phyloP scores from a whole-genome alignment of 2,329 filamentous ascomycete genomes.

The Rasamsonia emersonii region DNA sequence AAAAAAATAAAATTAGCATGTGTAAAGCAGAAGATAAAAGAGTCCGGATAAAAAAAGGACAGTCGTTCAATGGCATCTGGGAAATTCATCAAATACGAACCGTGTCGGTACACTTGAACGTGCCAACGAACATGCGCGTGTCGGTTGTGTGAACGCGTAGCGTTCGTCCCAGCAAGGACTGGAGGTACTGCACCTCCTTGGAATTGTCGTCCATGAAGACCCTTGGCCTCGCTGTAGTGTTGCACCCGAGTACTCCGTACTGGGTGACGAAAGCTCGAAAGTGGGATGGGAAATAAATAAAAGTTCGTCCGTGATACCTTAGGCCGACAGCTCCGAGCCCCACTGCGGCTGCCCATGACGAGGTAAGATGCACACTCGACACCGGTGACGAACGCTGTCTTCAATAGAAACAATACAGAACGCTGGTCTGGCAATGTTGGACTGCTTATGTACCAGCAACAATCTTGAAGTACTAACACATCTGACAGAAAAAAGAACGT shows the following conservation, averaged over 20 bases:
- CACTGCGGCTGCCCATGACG: too few species aligned
- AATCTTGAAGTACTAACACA: too few species aligned
- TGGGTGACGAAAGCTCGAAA: not conserved
- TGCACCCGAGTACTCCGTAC: too few species aligned
- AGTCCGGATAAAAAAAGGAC: not conserved
- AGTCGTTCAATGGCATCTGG: conserved; percentile 1
- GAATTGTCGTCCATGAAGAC: too few species aligned
- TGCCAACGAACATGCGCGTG: conserved; percentile 77
- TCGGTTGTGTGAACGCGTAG: conserved; percentile 74
- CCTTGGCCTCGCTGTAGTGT: too few species aligned
- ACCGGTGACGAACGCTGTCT: too few species aligned
- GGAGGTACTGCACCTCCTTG: conserved; percentile 30
- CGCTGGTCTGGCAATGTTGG: too few species aligned
- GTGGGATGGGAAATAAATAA: not conserved
- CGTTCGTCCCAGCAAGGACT: conserved; percentile 65
- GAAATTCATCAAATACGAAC: conserved; percentile 42
- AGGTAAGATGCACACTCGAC: too few species aligned
- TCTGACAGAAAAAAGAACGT: too few species aligned
- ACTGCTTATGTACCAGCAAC: too few species aligned
- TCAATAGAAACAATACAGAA: too few species aligned
- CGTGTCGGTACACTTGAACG: conserved; percentile 90
- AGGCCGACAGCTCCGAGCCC: not conserved
- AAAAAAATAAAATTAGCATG: not conserved
- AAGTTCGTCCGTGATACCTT: not conserved
- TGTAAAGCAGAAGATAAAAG: not conserved